Evolutionary conservation across 495 filamentous ascomycete species (phyloP).

Genomic region (Podospora sp.): DNA sequence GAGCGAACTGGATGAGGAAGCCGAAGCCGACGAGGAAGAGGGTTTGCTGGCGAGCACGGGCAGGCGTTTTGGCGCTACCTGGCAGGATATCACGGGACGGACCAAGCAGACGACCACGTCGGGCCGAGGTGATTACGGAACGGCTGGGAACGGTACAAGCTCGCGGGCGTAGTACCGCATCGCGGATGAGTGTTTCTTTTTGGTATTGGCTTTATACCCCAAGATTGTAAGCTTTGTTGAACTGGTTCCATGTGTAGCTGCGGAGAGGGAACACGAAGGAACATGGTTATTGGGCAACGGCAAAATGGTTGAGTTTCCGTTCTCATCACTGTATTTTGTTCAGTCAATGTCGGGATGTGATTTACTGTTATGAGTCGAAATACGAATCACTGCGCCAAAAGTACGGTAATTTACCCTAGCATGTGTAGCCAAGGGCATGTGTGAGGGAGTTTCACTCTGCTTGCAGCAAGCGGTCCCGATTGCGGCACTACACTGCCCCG

Average conservation of each 20-base stretch:
- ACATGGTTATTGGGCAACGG: background rate
- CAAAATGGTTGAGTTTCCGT: background rate
- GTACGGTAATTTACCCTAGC: too few species aligned
- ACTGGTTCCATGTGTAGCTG: background rate
- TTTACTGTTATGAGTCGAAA: background rate
- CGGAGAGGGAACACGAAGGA: background rate
- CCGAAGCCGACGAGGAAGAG: conserved; percentile 94
- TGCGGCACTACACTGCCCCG: conserved; percentile 9
- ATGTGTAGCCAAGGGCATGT: too few species aligned
- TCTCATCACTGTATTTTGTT: background rate
- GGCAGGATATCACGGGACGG: conserved; percentile 78
- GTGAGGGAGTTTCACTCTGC: background rate
- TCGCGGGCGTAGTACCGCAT: background rate
- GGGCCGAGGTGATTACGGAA: conserved; percentile 6
- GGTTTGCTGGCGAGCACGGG: conserved; percentile 81
- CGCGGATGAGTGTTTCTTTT: background rate
- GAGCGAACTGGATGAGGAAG: conserved; percentile 78
- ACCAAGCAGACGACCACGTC: conserved; percentile 10
- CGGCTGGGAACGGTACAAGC: conserved; percentile 18
- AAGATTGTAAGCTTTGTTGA: background rate
- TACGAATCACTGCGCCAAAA: too few species aligned
- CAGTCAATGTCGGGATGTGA: background rate
- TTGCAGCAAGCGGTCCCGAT: conserved; percentile 13
- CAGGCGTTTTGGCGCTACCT: conserved; percentile 77
- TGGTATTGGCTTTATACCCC: background rate